Percentiles rank a stretch among this genome's conserved stretches.
phyloP scores from a whole-genome alignment of 257 asterid genomes.

The Primulina eburnea region DNA sequence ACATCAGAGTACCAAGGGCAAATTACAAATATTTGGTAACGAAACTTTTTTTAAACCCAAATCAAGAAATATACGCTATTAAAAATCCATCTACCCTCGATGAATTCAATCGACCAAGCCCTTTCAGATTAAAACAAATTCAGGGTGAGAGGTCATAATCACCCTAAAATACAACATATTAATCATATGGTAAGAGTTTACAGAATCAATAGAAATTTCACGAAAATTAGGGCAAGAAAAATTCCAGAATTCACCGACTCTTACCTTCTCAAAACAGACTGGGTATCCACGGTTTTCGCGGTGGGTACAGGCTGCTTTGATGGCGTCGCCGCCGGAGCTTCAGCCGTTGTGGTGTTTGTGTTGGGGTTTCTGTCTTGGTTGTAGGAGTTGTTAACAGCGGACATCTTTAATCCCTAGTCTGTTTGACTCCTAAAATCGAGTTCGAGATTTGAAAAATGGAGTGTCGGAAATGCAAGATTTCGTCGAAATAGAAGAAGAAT shows the following conservation, averaged over 20 bases:
- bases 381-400: conserved; percentile 30
- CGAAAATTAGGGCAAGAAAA: conserved; percentile 7
- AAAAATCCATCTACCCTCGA: background rate
- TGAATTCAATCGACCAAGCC: background rate
- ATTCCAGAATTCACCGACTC: background rate
- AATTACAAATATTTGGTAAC: too few relatives aligned
- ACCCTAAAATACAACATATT: conserved; percentile 1
- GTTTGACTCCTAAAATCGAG: background rate
- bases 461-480: background rate
- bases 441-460: background rate
- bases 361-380: conserved; percentile 29
- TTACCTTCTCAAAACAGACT: conserved; percentile 49
- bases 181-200: too few relatives aligned
- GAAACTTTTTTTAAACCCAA: too few relatives aligned
- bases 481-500: background rate
- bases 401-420: conserved; percentile 17
- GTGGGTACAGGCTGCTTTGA: conserved; percentile 38
- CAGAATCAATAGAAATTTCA: background rate
- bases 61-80: background rate
- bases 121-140: background rate
- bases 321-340: conserved; percentile 16
- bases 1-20: too few relatives aligned
- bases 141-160: background rate
- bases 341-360: conserved; percentile 25
- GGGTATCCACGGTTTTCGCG: conserved; percentile 46